Evolutionary conservation across 208 protist species (phyloP).

Genomic region (Acanthamoeba castellanii): DNA sequence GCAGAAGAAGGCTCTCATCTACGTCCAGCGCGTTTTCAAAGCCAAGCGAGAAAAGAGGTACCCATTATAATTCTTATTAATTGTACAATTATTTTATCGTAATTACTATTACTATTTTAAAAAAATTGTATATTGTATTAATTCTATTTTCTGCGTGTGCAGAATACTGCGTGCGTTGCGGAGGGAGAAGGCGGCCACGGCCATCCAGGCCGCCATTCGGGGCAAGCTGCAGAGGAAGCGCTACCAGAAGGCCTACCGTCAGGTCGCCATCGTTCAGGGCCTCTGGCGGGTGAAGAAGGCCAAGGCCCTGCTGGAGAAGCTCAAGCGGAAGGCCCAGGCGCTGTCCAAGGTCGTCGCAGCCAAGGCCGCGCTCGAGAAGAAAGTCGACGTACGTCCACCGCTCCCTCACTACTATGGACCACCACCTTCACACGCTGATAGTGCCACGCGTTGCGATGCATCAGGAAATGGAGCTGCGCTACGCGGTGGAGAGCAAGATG

Average conservation of each 20-base stretch:
- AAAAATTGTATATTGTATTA: no score
- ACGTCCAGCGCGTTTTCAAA: background rate
- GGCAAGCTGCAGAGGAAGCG: background rate
- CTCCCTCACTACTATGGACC: background rate
- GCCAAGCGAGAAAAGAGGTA: conserved; percentile 62
- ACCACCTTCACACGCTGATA: background rate
- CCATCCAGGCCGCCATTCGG: background rate
- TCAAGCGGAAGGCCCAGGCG: conserved; percentile 41
- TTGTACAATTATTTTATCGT: no score
- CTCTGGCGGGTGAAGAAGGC: conserved; percentile 61
- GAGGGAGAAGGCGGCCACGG: conserved; percentile 16
- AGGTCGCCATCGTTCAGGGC: conserved; percentile 10
- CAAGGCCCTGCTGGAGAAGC: background rate
- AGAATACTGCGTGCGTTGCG: background rate
- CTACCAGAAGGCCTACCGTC: background rate
- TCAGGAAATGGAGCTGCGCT: conserved; percentile 39
- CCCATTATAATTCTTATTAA: no score
- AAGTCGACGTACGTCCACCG: background rate
- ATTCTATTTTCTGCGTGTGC: no score
- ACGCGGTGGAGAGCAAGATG: conserved; percentile 31
- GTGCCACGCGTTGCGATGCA: background rate
- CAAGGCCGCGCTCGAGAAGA: conserved; percentile 63
- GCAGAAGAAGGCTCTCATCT: conserved; percentile 35
- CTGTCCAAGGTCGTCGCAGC: conserved; percentile 60
- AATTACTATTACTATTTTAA: background rate